Evolutionary conservation across 106 monocot species (phyloP), one percentile per base, ranked within the genome.

Genomic region (Agapanthus africanus): DNA sequence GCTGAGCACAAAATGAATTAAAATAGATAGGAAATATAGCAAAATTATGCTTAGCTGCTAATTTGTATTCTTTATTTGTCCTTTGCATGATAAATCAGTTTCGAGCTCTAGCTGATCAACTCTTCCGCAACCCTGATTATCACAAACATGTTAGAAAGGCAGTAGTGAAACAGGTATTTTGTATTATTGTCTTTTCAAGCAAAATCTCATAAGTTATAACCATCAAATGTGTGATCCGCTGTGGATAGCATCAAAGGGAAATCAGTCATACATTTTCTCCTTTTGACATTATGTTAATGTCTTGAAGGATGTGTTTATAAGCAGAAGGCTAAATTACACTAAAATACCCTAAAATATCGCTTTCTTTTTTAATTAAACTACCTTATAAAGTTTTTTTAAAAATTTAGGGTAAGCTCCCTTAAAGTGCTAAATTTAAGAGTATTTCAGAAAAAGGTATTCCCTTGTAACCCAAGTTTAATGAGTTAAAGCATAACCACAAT

Each of bases 81-180:
- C 9, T 36, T 57, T 31, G 4, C 63, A 33, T 66, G 34, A 23
- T 63, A 32, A 37, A 37, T 59, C 80, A 94, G 90, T 94, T 94
- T 87, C 82, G 94, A 80, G 87, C 94, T 72, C 66, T 94, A 59
- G 90, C 94, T n/a, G 94, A 94, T 81, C 94, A 94, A 68, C 79
- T 94, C 37, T 94, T 87, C 63, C 87, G 87, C 23, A 94, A 90
- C 70, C 94, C 94, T 65, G 90, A 90, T 19, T 85, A 94, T 77
- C 94, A 94, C 72, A 90, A 83, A 57, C 87, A 90, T 83, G 84
- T 90, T 66, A 80, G 94, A 41, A 94, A 84, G 79, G 69, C 68
- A 42, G 70, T 84, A 62, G 59, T 90, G 37, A 94, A 90, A 59
- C 94, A 94, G 87, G 90, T 80, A 71, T 22, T 23, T 52, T 41